Conservation (phyloP, 225 moss, liverwort and hornwort genomes). For the Lunularia cruciata region DNA sequence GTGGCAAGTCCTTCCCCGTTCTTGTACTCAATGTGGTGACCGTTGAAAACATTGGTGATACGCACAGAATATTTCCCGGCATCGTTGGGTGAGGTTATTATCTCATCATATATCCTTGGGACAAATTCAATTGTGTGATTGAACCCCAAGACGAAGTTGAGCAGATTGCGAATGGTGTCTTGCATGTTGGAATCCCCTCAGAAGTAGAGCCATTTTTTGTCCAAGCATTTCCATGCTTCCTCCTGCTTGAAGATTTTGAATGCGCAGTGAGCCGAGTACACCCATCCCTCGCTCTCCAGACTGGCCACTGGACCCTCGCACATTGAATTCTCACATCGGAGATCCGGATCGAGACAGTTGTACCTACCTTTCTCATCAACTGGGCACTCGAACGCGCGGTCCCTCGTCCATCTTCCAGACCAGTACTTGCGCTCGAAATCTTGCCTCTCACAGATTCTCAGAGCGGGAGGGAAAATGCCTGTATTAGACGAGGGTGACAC, state of each 20-base stretch:
- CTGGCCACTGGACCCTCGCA: constrained; percentile 39
- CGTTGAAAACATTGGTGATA: constrained; percentile 49
- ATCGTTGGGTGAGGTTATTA: constrained; percentile 23
- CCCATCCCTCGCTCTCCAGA: constrained; percentile 54
- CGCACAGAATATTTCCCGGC: constrained; percentile 26
- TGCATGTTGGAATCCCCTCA: constrained; percentile 57
- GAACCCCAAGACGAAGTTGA: constrained; percentile 46
- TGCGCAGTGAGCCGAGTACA: constrained; percentile 52
- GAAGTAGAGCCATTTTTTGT: constrained; percentile 43
- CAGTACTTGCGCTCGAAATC: constrained; percentile 46
- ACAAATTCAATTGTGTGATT: constrained; percentile 7
- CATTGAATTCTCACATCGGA: constrained; percentile 36
- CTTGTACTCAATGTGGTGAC: constrained; percentile 30
- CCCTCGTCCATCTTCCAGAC: constrained; percentile 50
- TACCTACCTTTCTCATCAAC: constrained; percentile 30
- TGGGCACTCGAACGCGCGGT: constrained; percentile 26
- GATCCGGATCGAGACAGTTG: constrained; percentile 31
- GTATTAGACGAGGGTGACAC: neutral
- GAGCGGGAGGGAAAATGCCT: neutral
- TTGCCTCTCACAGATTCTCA: constrained; percentile 28
- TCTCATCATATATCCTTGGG: constrained; percentile 20
- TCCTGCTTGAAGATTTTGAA: constrained; percentile 41
- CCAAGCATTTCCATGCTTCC: constrained; percentile 52
- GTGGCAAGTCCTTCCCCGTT: constrained; percentile 41
- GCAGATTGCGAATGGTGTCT: constrained; percentile 46